Base-by-base conservation (phyloP, 768 basidiomycete genomes). In the Crassisporium funariophilum region DNA sequence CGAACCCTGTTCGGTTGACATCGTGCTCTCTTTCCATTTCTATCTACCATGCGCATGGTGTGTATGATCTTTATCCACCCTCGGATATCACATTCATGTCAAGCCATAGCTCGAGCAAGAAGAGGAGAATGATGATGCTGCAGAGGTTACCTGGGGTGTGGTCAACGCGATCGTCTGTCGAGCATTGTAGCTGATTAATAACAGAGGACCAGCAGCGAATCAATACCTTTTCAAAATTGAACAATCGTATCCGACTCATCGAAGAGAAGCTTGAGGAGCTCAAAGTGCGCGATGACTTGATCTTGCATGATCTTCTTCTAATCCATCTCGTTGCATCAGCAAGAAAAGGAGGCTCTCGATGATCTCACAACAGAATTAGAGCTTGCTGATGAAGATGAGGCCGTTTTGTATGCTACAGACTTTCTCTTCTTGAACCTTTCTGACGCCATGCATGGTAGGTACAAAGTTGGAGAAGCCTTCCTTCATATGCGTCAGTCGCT, bases 341-440 rank as follows among this genome's bases (percentile, higher is more conserved):
- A 89, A 78, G 93, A 95, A 70, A 95, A 95, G 69, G 95, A 97
- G 57, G 88, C 92, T 2, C 79, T 95, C 11, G 92, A 95, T 49
- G 95, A 98, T 63, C 78, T 97, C 22, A 70, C 82, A 1, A 88
- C 79, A 35, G 95, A 97, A 59, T 78, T 98, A 17, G 93, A 95
- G 61, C 81, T 98, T 8, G 83, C 85, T 1, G 92, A 95, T 51
- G 92, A 95, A 56, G 86, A 90, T 47, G 79, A 89, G 46, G 73
- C 74, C 1, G 83, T 97, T 4, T 60, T 93, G 89, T 93, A 55
- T 46, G 87, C n/a, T 41, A 25, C 34, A 16, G 27, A 22, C 17
- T 15, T 23, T 4, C 3, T 29, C 13, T 27, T 6, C 21, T 27
- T 16, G n/a, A 22, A 5, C 11, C 27, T 34, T 24, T 49, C 6